Conservation (phyloP, 306 rosid species). For the Prinsepia uniflora region DNA sequence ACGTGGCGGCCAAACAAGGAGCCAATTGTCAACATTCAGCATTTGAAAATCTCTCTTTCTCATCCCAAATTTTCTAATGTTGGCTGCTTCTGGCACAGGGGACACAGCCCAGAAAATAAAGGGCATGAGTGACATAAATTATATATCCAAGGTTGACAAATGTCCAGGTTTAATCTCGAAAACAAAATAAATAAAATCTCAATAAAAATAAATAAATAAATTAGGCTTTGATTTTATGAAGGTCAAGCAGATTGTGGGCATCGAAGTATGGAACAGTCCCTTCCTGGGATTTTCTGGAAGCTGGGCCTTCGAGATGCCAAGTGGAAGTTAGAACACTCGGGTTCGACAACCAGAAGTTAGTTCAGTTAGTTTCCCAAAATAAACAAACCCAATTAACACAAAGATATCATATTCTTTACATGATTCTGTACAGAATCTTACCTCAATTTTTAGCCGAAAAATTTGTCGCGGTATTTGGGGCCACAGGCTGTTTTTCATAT, state of each 20-base stretch:
- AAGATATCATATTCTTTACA: neutral
- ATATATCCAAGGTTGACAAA: constrained; percentile 4
- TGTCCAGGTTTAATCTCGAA: neutral
- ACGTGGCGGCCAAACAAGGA: constrained; percentile 38
- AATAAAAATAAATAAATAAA: no score
- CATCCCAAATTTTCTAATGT: neutral
- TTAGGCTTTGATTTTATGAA: no score
- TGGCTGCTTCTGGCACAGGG: neutral
- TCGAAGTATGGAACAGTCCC: neutral
- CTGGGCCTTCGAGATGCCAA: neutral
- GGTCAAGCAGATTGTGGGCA: no score
- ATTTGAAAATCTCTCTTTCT: no score
- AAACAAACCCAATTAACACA: neutral
- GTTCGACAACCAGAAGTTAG: neutral
- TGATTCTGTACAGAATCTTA: neutral
- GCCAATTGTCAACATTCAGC: neutral
- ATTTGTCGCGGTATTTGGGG: neutral
- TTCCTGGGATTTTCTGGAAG: neutral
- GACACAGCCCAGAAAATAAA: neutral
- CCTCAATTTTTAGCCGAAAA: neutral
- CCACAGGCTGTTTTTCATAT: neutral
- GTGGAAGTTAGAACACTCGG: neutral
- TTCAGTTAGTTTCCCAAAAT: neutral
- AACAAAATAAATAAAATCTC: neutral
- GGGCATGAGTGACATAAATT: neutral